These are phyloP conservation scores for Neofusicoccum cordaticola DNA, from an alignment of 2,329 filamentous ascomycete genomes.

Conservation along the genomic window DNA sequence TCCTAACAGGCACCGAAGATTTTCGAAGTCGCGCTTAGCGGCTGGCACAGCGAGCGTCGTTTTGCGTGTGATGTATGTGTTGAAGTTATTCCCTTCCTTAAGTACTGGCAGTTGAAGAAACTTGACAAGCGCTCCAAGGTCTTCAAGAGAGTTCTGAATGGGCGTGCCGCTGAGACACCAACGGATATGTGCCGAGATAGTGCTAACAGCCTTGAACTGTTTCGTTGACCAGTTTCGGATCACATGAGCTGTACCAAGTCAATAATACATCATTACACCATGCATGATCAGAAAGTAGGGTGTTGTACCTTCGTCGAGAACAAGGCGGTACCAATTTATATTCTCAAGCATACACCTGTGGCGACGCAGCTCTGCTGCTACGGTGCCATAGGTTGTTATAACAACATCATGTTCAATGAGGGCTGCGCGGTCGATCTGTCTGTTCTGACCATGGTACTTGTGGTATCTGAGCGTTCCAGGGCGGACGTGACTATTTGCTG, in stretches of 20 bases:
- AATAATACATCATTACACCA: not conserved
- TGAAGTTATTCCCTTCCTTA: constrained; percentile 9
- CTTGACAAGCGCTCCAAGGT: constrained; percentile 22
- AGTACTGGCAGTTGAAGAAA: constrained; percentile 25
- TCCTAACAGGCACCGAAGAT: constrained; percentile 11
- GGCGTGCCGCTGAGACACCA: constrained; percentile 55
- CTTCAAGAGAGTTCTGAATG: constrained; percentile 23
- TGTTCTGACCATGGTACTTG: not conserved
- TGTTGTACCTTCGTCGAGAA: constrained; percentile 47
- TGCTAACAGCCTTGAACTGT: constrained; percentile 39
- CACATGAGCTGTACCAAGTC: constrained; percentile 38
- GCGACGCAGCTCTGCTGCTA: constrained; percentile 36
- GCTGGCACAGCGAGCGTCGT: not conserved
- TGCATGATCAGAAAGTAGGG: constrained; percentile 17
- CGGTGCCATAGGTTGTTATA: not conserved
- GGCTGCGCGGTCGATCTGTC: not conserved
- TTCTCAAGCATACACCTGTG: constrained; percentile 29
- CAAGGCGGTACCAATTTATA: constrained; percentile 46
- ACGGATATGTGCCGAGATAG: constrained; percentile 42
- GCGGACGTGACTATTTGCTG: not conserved
- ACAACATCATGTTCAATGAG: not conserved
- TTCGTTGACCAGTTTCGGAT: constrained; percentile 47
- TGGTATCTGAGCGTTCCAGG: not conserved
- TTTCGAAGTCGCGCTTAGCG: not conserved
- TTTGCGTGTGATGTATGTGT: constrained; percentile 13